Conservation (phyloP, 108 stramenopile genomes). For the Ochromonas danica region DNA sequence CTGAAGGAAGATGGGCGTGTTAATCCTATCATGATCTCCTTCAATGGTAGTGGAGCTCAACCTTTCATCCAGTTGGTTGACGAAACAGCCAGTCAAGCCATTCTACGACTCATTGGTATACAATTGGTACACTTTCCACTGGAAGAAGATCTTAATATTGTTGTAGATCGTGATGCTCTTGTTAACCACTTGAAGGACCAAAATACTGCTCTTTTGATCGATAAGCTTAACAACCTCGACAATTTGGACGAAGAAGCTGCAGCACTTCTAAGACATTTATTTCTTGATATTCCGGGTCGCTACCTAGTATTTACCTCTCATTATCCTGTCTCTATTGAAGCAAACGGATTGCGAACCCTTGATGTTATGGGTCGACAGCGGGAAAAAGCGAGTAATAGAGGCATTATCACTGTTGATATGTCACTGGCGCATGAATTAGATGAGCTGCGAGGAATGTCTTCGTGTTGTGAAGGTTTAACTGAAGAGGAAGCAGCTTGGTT, state of each 20-base stretch:
- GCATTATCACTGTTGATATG: not conserved
- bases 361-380: not conserved
- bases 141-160: not conserved
- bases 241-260: not conserved
- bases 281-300: not conserved
- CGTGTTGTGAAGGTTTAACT: not conserved
- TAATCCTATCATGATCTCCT: not conserved
- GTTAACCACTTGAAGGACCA: not conserved
- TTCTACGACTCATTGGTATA: not conserved
- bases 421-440: not conserved
- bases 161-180: not conserved
- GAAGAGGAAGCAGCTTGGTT: not conserved
- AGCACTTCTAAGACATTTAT: not conserved
- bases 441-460: not conserved
- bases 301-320: not conserved
- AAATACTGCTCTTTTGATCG: not conserved
- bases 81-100: not conserved
- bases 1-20: no score
- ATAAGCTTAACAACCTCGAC: not conserved
- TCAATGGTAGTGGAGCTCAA: not conserved
- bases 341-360: not conserved
- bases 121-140: not conserved
- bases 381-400: not conserved
- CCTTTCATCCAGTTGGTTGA: not conserved
- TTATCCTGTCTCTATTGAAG: not conserved